Base-by-base conservation (phyloP, 2,329 filamentous ascomycete genomes). In the Sphaerulina musiva region DNA sequence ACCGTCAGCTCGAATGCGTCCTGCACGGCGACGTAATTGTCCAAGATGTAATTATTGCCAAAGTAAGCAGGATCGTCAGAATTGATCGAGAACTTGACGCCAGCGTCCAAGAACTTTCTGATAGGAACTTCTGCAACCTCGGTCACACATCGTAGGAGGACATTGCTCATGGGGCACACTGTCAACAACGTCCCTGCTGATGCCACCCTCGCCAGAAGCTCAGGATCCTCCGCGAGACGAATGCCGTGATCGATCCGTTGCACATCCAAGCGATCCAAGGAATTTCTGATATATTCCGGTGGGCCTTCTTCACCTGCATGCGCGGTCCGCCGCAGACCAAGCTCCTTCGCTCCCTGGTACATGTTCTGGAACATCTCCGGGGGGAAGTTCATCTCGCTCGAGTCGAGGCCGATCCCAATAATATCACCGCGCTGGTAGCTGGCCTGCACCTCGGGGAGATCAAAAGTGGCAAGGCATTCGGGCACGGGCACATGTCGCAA, bases 261-360 rank as follows among this genome's bases (percentile, higher is more conserved):
- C 41, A 82, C 80, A 20, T 76, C 73, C 42, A 89, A 76, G 31
- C 75, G 66, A 60, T 86, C 80, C 40, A 90, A 72, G 1, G 86
- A 83, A 26, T 76, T 75, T 23, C 73, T 71, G 61, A 92, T 84
- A 69, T 86, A 89, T 4, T 74, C 76, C 3, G 83, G 72, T 12
- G 85, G 84, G 0, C 84, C 86, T 66, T 91, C 87, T 68, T 91
- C 87, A 49, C 87, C 86, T 2, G 84, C 86, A 68, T 91, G 87
- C 2, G 86, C 82, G 0, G 87, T 91, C n/a, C 82, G 74, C 29
- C 76, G 72, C 48, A 86, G 75, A 0, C 81, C 80, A 29, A 73
- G 73, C 26, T 69, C 68, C 49, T 72, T 69, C 0, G 81, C 84
- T 17, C 76, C 73, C 1, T 67, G 70, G 64, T 84, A 92, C 38